These are phyloP conservation scores for Leucaena leucocephala DNA, from an alignment of 306 rosid genomes.

Conservation along the genomic window DNA sequence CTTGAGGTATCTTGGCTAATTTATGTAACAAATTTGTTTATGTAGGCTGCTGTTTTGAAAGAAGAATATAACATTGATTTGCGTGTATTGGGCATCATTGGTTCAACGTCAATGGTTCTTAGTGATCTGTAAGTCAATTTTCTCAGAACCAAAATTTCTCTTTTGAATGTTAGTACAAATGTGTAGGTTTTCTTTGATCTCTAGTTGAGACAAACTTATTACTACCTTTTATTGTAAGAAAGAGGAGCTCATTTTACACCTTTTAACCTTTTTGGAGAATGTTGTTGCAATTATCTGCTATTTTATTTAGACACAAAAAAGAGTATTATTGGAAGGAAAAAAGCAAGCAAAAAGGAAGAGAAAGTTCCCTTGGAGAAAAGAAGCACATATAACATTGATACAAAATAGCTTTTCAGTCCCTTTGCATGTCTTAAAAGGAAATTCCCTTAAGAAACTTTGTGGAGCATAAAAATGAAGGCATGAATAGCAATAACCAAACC, in stretches of 20 bases:
- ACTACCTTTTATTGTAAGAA: not conserved
- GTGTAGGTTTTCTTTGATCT: not conserved
- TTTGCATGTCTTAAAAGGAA: not conserved
- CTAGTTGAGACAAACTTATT: not conserved
- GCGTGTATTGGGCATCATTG: slow-evolving; percentile 91
- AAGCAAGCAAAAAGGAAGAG: not conserved
- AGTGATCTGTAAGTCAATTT: slow-evolving; percentile 74
- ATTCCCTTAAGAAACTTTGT: not conserved
- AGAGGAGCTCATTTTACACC: slow-evolving; percentile 19
- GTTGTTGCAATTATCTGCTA: not conserved
- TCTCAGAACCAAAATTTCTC: slow-evolving; percentile 27
- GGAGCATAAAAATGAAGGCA: not conserved
- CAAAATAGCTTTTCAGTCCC: not conserved
- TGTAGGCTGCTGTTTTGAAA: slow-evolving; percentile 82
- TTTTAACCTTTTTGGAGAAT: not conserved
- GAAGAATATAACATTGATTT: slow-evolving; percentile 94
- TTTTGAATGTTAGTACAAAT: not conserved
- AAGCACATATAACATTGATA: not conserved
- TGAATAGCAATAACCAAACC: slow-evolving; percentile 20
- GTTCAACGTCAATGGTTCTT: slow-evolving; percentile 82
- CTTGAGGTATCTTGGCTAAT: slow-evolving; percentile 27
- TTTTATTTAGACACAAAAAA: not conserved
- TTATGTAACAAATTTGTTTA: slow-evolving; percentile 23
- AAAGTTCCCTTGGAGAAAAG: slow-evolving; percentile 13
- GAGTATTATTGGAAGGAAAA: slow-evolving; percentile 25